These are phyloP conservation scores for Hypholoma fasciculare DNA, from an alignment of 768 basidiomycete species.

Conservation along the genomic window DNA sequence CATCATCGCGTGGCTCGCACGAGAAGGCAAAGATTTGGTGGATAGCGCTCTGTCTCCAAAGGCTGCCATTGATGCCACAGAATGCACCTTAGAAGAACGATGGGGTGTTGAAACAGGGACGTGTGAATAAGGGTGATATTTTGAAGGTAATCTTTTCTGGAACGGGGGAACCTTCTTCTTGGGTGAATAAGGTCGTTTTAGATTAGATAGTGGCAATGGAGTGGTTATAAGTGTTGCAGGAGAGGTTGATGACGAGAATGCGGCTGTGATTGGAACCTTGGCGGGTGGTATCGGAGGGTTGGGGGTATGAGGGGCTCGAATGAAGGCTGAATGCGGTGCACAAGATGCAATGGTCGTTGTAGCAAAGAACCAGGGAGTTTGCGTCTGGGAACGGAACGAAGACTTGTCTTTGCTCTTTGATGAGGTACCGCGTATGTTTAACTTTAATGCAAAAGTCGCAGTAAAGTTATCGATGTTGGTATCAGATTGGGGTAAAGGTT, in stretches of 20 bases:
- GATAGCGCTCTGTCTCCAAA: background rate
- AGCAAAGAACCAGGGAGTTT: slow-evolving; percentile 21
- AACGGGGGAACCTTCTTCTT: background rate
- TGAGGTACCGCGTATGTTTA: slow-evolving; percentile 19
- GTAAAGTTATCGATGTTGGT: slow-evolving; percentile 28
- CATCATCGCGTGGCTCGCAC: background rate
- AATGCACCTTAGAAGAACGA: background rate
- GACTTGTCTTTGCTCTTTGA: background rate
- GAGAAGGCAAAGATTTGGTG: background rate
- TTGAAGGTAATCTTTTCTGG: background rate
- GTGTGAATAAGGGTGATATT: background rate
- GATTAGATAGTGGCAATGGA: no score
- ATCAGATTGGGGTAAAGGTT: background rate
- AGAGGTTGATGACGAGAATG: background rate
- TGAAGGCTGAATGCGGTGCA: slow-evolving; percentile 28
- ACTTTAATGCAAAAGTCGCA: slow-evolving; percentile 20
- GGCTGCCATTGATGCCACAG: background rate
- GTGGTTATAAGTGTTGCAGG: background rate
- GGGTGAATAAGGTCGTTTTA: no score
- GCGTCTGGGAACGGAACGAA: background rate
- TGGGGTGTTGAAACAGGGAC: background rate
- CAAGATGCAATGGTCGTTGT: slow-evolving; percentile 20
- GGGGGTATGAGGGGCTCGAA: slow-evolving; percentile 4
- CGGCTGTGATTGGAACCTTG: no score
- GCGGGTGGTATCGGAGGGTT: background rate